These are phyloP conservation scores for Pleurotus pulmonarius DNA, from an alignment of 768 basidiomycete genomes.

Conservation along the genomic window DNA sequence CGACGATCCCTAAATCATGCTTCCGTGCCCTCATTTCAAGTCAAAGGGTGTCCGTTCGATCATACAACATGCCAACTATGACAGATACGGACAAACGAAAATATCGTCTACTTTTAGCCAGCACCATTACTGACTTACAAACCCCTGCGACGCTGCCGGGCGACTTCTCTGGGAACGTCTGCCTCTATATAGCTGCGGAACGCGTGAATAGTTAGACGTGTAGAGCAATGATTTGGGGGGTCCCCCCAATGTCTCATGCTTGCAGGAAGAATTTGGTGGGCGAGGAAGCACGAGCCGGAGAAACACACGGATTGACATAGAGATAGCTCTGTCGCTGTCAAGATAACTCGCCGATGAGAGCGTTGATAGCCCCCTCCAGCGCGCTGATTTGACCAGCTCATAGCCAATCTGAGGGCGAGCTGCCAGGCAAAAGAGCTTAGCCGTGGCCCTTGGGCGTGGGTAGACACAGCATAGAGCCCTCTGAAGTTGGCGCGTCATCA, in stretches of 20 bases:
- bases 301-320: neutral
- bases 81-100: too few relatives aligned
- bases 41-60: too few relatives aligned
- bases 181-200: neutral
- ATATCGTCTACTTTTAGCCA: too few relatives aligned
- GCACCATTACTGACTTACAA: too few relatives aligned
- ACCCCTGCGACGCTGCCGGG: neutral
- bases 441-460: neutral
- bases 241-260: neutral
- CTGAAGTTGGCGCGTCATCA: neutral
- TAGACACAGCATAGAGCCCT: neutral
- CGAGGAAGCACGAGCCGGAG: neutral
- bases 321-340: neutral
- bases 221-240: neutral
- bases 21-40: too few relatives aligned
- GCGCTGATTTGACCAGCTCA: neutral
- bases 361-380: too few relatives aligned
- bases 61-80: too few relatives aligned
- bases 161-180: neutral
- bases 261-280: neutral
- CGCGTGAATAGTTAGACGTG: conserved; percentile 1
- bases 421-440: neutral
- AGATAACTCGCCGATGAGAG: too few relatives aligned
- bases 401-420: neutral
- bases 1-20: too few relatives aligned